phyloP scores from a whole-genome alignment of 139 green algal genomes.

The Asterochloris sp. region DNA sequence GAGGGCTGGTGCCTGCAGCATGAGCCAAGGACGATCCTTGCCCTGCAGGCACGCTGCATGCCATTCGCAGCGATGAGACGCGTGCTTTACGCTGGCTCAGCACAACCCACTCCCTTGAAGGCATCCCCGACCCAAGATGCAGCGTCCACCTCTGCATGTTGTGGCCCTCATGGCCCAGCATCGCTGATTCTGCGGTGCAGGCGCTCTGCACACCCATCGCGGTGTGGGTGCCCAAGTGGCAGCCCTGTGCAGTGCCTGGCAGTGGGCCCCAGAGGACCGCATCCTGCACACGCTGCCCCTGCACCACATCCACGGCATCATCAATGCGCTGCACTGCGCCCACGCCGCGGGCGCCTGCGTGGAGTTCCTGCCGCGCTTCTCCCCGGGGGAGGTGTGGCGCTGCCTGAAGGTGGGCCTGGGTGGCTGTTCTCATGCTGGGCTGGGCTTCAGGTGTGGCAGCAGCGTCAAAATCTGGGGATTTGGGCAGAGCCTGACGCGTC shows the following conservation, averaged over 20 bases:
- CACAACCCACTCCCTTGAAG: too few relatives aligned
- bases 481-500: background rate
- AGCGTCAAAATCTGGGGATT: background rate
- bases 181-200: constrained; percentile 13
- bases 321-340: constrained; percentile 86
- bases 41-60: too few relatives aligned
- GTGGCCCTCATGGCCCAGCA: background rate
- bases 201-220: constrained; percentile 68
- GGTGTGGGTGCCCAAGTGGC: constrained; percentile 68
- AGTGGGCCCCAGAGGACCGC: constrained; percentile 64
- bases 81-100: too few relatives aligned
- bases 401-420: constrained; percentile 43
- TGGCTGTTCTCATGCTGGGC: too few relatives aligned
- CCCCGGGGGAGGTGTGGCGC: constrained; percentile 56
- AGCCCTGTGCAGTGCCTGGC: constrained; percentile 69
- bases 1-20: too few relatives aligned
- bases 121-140: too few relatives aligned
- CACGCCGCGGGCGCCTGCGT: constrained; percentile 66
- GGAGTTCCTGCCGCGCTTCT: constrained; percentile 81
- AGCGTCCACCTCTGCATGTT: background rate
- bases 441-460: too few relatives aligned
- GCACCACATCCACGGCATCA: constrained; percentile 95
- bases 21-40: too few relatives aligned
- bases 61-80: too few relatives aligned
- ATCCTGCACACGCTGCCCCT: constrained; percentile 91